Evolutionary conservation across 768 basidiomycete species (phyloP).

Genomic region (Boletus subcaerulescens): DNA sequence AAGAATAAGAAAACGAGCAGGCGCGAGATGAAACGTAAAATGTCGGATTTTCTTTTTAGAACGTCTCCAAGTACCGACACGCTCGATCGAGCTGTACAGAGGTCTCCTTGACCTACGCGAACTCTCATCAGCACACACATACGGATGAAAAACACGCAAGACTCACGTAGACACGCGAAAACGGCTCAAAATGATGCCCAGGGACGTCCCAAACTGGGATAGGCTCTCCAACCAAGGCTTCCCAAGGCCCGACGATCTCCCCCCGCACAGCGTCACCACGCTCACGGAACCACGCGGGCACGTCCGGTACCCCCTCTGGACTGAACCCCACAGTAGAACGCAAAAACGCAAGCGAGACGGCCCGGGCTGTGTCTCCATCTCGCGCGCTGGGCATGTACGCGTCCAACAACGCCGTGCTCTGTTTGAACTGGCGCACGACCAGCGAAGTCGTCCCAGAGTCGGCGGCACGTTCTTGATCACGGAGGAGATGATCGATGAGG

Average conservation of each 20-base stretch:
- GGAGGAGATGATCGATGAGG: slow-evolving; percentile 47
- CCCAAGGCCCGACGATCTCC: slow-evolving; percentile 45
- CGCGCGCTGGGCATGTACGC: slow-evolving; percentile 39
- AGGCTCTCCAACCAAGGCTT: slow-evolving; percentile 34
- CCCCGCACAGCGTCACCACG: slow-evolving; percentile 32
- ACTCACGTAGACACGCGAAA: slow-evolving; percentile 50
- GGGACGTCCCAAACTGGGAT: slow-evolving; percentile 54
- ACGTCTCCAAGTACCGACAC: slow-evolving; percentile 12
- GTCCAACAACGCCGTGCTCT: slow-evolving; percentile 46
- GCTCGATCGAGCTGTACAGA: slow-evolving; percentile 23
- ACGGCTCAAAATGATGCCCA: slow-evolving; percentile 64
- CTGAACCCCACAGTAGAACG: slow-evolving; percentile 50
- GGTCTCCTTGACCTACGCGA: slow-evolving; percentile 18
- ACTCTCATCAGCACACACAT: not conserved
- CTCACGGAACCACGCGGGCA: slow-evolving; percentile 54
- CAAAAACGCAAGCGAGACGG: slow-evolving; percentile 46
- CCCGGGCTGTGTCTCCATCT: slow-evolving; percentile 10
- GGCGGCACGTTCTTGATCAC: slow-evolving; percentile 27
- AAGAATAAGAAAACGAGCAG: too few species aligned
- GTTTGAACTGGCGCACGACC: slow-evolving; percentile 47
- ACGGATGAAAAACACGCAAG: not conserved
- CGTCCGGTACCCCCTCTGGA: slow-evolving; percentile 29
- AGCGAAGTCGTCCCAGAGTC: slow-evolving; percentile 30
- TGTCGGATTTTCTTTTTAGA: too few species aligned
- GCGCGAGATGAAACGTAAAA: too few species aligned